These are phyloP conservation scores for Penicillium capsulatum DNA, from an alignment of 2,329 filamentous ascomycete species.

Conservation along the genomic window DNA sequence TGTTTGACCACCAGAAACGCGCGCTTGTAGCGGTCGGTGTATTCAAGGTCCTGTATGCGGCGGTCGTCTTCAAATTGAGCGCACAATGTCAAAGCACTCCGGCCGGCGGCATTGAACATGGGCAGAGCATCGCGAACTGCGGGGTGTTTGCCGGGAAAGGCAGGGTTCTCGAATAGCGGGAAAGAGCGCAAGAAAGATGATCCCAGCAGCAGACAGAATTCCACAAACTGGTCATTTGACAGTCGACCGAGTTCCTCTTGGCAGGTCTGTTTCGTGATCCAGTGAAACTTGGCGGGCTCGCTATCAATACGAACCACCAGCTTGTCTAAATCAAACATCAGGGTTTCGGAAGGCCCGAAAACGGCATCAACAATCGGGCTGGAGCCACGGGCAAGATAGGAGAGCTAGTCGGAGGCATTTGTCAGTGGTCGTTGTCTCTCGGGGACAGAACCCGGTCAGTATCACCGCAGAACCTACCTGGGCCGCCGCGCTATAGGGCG, in stretches of 20 bases:
- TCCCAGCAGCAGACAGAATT: constrained; percentile 77
- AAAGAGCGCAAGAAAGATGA: constrained; percentile 75
- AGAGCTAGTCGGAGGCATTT: constrained; percentile 47
- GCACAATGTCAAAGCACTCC: constrained; percentile 69
- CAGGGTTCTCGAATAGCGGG: constrained; percentile 66
- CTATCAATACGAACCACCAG: constrained; percentile 56
- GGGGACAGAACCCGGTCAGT: background rate
- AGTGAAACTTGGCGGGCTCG: constrained; percentile 61
- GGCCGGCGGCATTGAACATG: constrained; percentile 63
- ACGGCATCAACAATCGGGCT: constrained; percentile 67
- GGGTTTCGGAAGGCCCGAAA: constrained; percentile 77
- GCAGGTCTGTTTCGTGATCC: constrained; percentile 63
- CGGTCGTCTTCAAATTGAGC: constrained; percentile 75
- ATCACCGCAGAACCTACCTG: constrained; percentile 56
- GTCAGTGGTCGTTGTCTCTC: constrained; percentile 5
- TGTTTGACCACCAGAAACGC: constrained; percentile 82
- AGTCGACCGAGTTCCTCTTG: constrained; percentile 62
- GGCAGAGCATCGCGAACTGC: constrained; percentile 73
- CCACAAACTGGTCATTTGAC: constrained; percentile 72
- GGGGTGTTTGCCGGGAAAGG: constrained; percentile 51
- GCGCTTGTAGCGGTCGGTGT: constrained; percentile 81
- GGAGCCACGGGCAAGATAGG: constrained; percentile 69
- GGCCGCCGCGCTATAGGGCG: constrained; percentile 81
- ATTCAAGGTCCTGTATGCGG: constrained; percentile 65
- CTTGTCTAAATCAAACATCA: constrained; percentile 80